Conservation (phyloP, 345 rosid genomes). For the Toxicodendron radicans region DNA sequence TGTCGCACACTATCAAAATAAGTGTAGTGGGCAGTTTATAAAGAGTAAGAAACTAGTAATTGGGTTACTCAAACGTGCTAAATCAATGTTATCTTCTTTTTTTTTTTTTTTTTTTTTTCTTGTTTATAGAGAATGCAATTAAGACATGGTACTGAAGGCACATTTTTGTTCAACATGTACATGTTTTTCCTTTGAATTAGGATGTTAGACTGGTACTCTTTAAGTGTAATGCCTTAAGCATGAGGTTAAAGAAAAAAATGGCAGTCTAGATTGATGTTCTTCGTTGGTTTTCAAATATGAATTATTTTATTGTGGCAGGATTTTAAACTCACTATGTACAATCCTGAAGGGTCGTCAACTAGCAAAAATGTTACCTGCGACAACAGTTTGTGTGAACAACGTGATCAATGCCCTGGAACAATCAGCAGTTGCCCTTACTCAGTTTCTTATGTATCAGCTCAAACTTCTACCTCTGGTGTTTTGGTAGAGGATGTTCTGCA, state of each 20-base stretch:
- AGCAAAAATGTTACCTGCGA: constrained; percentile 77
- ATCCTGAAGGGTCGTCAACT: constrained; percentile 66
- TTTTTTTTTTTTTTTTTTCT: too few relatives aligned
- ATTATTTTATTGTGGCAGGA: constrained; percentile 41
- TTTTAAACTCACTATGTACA: constrained; percentile 66
- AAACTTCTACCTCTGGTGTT: constrained; percentile 82
- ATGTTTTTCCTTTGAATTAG: not conserved
- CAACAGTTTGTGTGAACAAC: constrained; percentile 59
- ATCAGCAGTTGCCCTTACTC: constrained; percentile 76
- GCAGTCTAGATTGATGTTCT: not conserved
- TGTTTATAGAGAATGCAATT: not conserved
- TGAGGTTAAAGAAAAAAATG: not conserved
- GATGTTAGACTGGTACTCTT: not conserved
- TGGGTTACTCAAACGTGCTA: too few relatives aligned
- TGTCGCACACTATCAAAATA: too few relatives aligned
- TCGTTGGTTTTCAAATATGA: constrained; percentile 19
- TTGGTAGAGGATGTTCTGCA: constrained; percentile 82
- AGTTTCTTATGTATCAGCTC: constrained; percentile 77
- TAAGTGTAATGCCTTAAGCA: not conserved
- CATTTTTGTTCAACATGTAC: not conserved
- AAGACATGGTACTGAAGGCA: not conserved
- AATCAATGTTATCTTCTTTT: not conserved
- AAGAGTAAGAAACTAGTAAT: too few relatives aligned
- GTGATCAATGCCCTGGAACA: constrained; percentile 61
- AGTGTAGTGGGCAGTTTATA: too few relatives aligned